These are phyloP conservation scores for Pyrus betulifolia DNA, from an alignment of 306 rosid species.

Conservation along the genomic window DNA sequence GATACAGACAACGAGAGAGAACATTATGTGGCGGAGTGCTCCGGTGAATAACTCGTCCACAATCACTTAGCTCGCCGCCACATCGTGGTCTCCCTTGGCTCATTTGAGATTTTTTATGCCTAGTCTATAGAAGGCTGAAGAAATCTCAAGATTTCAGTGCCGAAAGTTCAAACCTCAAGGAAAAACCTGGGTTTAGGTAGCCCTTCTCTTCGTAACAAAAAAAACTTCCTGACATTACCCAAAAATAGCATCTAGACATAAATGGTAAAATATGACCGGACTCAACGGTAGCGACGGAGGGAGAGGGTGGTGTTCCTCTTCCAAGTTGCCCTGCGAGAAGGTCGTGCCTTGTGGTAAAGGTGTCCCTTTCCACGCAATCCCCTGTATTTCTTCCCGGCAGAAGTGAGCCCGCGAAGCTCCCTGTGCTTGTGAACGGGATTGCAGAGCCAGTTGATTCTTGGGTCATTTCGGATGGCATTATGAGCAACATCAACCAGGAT, in stretches of 20 bases:
- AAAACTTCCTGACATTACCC: background rate
- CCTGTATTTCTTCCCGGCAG: slow-evolving; percentile 77
- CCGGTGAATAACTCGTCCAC: no score
- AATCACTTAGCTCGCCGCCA: no score
- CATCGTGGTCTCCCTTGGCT: no score
- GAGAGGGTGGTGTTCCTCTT: slow-evolving; percentile 76
- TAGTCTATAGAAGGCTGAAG: no score
- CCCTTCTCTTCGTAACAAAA: no score
- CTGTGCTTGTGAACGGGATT: slow-evolving; percentile 24
- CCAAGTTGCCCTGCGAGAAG: slow-evolving; percentile 89
- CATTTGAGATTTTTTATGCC: no score
- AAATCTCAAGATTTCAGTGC: no score
- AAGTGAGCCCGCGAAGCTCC: slow-evolving; percentile 55
- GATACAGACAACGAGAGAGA: no score
- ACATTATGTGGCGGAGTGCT: no score
- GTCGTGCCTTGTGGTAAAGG: slow-evolving; percentile 53
- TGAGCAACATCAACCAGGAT: slow-evolving; percentile 15
- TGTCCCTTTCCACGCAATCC: slow-evolving; percentile 78
- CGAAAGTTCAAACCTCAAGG: no score
- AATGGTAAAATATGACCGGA: background rate
- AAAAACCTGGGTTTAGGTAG: no score
- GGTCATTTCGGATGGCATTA: slow-evolving; percentile 7
- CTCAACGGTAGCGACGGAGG: slow-evolving; percentile 67
- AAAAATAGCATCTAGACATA: slow-evolving; percentile 12
- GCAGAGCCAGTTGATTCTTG: slow-evolving; percentile 17